These are phyloP conservation scores for Aspergillus saccharolyticus DNA, from an alignment of 495 filamentous ascomycete genomes.

Conservation along the genomic window DNA sequence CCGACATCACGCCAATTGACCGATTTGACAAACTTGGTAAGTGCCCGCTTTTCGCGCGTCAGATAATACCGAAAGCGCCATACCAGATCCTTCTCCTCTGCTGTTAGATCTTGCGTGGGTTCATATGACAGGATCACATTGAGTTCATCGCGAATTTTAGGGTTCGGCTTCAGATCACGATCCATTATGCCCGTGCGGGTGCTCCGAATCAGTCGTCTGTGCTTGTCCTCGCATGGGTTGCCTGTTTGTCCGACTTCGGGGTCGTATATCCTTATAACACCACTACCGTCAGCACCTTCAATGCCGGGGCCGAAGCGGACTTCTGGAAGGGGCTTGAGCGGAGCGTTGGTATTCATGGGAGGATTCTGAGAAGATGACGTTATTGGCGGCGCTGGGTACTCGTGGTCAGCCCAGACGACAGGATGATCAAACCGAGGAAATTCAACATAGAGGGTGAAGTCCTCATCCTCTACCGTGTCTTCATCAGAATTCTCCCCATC, in stretches of 20 bases:
- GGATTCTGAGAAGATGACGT: constrained; percentile 62
- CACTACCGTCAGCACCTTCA: constrained; percentile 49
- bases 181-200: constrained; percentile 91
- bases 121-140: constrained; percentile 89
- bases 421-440: constrained; percentile 95
- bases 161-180: constrained; percentile 89
- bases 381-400: constrained; percentile 80
- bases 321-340: constrained; percentile 72
- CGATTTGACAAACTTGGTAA: constrained; percentile 97
- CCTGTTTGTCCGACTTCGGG: constrained; percentile 83
- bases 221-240: constrained; percentile 94
- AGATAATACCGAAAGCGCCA: constrained; percentile 97
- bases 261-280: constrained; percentile 81
- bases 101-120: constrained; percentile 78
- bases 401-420: constrained; percentile 88
- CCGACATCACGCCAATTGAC: constrained; percentile 87
- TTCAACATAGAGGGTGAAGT: constrained; percentile 78
- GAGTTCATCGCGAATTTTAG: constrained; percentile 91
- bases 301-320: constrained; percentile 81
- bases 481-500: constrained; percentile 37
- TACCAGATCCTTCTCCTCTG: constrained; percentile 90
- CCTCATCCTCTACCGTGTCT: constrained; percentile 46
- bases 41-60: constrained; percentile 83
- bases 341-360: constrained; percentile 58
- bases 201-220: constrained; percentile 83